Conservation (phyloP, 2,329 filamentous ascomycete species). For the Stromatinia cepivora region DNA sequence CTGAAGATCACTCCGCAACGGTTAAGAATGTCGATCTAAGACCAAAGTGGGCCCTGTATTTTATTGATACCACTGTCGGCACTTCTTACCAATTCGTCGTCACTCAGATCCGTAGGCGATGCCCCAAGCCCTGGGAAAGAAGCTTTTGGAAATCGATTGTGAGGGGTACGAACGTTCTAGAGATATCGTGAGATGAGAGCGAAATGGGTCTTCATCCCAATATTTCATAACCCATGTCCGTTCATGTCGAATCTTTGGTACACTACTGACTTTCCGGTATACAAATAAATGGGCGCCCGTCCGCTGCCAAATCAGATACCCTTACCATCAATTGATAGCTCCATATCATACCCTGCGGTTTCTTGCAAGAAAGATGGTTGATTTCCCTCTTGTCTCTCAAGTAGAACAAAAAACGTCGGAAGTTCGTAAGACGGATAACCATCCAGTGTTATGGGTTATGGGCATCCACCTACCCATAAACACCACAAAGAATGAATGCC, state of each 20-base stretch:
- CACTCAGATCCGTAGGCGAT: not conserved
- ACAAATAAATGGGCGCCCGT: constrained; percentile 1
- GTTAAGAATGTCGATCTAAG: constrained; percentile 16
- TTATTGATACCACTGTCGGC: constrained; percentile 13
- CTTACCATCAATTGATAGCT: not conserved
- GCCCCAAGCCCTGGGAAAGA: constrained; percentile 1
- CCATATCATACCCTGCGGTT: constrained; percentile 7
- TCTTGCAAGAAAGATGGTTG: not conserved
- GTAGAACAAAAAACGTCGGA: constrained; percentile 9
- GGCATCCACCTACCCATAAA: not conserved
- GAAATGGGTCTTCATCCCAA: constrained; percentile 6
- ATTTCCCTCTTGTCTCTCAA: constrained; percentile 19
- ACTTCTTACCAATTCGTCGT: constrained; percentile 24
- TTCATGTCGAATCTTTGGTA: constrained; percentile 8
- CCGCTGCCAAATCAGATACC: constrained; percentile 14
- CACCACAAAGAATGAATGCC: not conserved
- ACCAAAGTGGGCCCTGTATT: constrained; percentile 7
- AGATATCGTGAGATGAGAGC: constrained; percentile 11
- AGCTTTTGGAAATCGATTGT: constrained; percentile 11
- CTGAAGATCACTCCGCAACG: constrained; percentile 21
- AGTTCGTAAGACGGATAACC: constrained; percentile 15
- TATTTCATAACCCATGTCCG: constrained; percentile 13
- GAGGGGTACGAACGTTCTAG: constrained; percentile 15
- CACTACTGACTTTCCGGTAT: constrained; percentile 1
- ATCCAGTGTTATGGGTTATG: constrained; percentile 21